These are phyloP conservation scores for Marchantia paleacea DNA, from an alignment of 225 moss, liverwort and hornwort species.

Conservation along the genomic window DNA sequence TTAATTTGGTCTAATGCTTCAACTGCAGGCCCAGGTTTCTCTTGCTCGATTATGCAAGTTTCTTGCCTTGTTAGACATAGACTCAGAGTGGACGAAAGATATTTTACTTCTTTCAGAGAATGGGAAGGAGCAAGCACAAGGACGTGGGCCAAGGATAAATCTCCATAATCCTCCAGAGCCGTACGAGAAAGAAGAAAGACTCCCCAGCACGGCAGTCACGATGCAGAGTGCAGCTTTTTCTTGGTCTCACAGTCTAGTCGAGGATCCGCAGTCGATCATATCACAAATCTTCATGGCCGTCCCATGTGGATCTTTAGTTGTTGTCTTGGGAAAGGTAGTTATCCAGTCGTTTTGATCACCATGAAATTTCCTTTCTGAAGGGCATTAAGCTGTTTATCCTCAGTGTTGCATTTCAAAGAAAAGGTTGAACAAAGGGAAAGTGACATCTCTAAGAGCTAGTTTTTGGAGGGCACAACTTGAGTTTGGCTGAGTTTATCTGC, in stretches of 20 bases:
- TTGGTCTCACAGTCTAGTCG: conserved; percentile 61
- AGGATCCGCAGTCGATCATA: conserved; percentile 46
- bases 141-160: not conserved
- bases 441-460: not conserved
- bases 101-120: conserved; percentile 21
- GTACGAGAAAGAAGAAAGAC: conserved; percentile 16
- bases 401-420: not conserved
- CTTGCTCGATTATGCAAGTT: conserved; percentile 74
- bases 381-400: not conserved
- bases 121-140: conserved; percentile 7
- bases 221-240: conserved; percentile 71
- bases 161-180: conserved; percentile 1
- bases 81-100: conserved; percentile 60
- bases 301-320: conserved; percentile 72
- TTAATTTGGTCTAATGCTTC: not conserved
- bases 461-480: not conserved
- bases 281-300: conserved; percentile 61
- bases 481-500: too few relatives aligned
- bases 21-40: conserved; percentile 79
- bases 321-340: conserved; percentile 76
- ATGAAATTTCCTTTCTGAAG: not conserved
- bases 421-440: not conserved
- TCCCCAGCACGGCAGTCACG: conserved; percentile 37
- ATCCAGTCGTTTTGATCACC: not conserved
- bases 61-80: conserved; percentile 59